Base-by-base conservation (phyloP, 805 yeast genomes). In the Metschnikowia proteae region DNA sequence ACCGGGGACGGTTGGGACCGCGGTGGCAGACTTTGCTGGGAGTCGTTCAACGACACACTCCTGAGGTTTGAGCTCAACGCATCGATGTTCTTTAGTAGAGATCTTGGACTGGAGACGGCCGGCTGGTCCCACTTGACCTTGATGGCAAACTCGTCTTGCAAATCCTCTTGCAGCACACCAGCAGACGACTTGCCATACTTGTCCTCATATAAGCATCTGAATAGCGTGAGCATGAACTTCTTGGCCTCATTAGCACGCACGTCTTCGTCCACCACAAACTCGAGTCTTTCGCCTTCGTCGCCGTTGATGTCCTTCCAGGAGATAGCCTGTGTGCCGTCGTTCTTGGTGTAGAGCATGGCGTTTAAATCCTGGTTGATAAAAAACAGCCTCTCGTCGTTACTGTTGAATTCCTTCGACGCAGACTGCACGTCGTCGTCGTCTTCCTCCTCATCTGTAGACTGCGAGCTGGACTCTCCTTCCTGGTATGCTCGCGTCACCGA, bases 231-330 rank as follows among this genome's bases (percentile, higher is more conserved):
- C 68, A 84, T 78, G 63, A 92, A 92, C 38, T 74, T 73, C 30
- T 84, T 81, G 35, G 85, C 79, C 35, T 82, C 75, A 26, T 74
- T 79, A 11, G 70, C 58, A 6, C 80, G 71, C n/a, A 83, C 79
- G 10, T 77, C 75, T 42, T 76, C 77, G 52, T 82, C 88, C 43
- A 88, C 80, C 23, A 86, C 75, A 66, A 88, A 91, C 65, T 90
- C 96, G 65, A 85, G 89, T 53, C 74, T 69, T 60, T 91, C 97
- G 25, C 89, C 97, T 4, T 76, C 74, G 59, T 91, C 97, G n/a
- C 96, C 97, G 38, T 82, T 82, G 33, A 81, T 62, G 63, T 94
- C 96, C 10, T 70, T 74, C 98, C 98, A 92, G 0, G 84, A 73
- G 27, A 92, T 76, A 1, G 83, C 81, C 35, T 74, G 68, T 3